Base-by-base conservation (phyloP, 805 yeast genomes). In the Ogataea philodendri region DNA sequence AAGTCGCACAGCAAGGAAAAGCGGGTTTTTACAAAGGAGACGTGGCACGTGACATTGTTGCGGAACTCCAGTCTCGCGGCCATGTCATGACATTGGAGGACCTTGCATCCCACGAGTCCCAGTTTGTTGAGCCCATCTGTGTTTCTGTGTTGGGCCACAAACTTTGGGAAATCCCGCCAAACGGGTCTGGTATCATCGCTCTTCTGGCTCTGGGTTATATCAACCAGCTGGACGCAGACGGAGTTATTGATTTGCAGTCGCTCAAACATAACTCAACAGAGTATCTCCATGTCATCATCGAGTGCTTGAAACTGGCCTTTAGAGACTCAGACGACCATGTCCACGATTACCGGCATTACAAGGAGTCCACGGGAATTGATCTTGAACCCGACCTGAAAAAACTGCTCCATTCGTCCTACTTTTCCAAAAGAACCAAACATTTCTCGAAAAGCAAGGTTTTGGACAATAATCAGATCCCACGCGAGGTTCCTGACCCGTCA, bases 91-190 rank as follows among this genome's bases (percentile, higher is more conserved):
- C 71, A 1, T 53, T 62, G 26, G 72, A 72, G 6, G 95, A 84
- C 52, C 63, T 84, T 30, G 57, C 59, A 11, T 44, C 51, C 14
- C 93, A 84, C 56, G 60, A 69, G 0, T 72, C 88, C 2, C 69
- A 81, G 0, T 69, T 74, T 47, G 81, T 82, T 15, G 80, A 78
- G 1, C 90, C 94, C 3, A 74, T 84, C 13, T 60, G 62, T 11
- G 57, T 73, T 35, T 69, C 72, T 21, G 67, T 77, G 37, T 62
- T 72, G 30, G 83, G 74, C 8, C 66, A 70, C 31, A 69, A 66
- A 18, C 64, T 84, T 16, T 81, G 89, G 85, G 93, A 84, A 55
- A 78, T 84, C 44, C 93, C 95, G 8, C 95, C 95, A 9, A 84
- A 79, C 57, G 86, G 90, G 4, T 86, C 84, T 35, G 94, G 94